Percentiles rank a stretch among this genome's conserved stretches.
Conservation (phyloP, 2,329 filamentous ascomycete species). For the Chrysoporthe cubensis region DNA sequence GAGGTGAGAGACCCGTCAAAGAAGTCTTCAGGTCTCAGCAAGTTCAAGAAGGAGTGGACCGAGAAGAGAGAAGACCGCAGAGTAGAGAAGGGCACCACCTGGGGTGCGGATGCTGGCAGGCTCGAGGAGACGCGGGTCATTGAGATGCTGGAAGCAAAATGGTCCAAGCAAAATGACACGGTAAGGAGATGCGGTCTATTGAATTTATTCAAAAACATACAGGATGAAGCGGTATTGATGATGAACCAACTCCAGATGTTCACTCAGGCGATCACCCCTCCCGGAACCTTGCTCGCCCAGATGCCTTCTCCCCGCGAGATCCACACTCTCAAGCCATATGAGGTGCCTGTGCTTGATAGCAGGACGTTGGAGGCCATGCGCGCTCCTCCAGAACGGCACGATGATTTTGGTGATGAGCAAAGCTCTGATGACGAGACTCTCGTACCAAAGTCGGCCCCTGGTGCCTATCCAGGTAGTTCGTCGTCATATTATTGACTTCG, state of each 20-base stretch:
- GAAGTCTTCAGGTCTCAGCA: constrained; percentile 61
- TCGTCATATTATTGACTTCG: constrained; percentile 29
- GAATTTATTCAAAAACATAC: background rate
- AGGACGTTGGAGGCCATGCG: constrained; percentile 67
- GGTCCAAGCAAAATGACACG: constrained; percentile 91
- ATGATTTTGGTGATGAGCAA: constrained; percentile 45
- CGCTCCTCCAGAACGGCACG: constrained; percentile 51
- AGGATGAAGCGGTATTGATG: constrained; percentile 7
- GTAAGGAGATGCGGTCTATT: constrained; percentile 52
- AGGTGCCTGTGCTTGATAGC: constrained; percentile 66
- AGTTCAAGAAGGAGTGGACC: constrained; percentile 72
- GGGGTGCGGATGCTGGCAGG: constrained; percentile 84
- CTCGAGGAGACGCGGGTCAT: constrained; percentile 84
- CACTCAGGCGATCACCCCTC: constrained; percentile 74
- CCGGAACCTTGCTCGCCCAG: constrained; percentile 71
- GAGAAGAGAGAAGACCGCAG: constrained; percentile 80
- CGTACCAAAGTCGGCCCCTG: constrained; percentile 19
- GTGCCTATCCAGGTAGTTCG: constrained; percentile 24
- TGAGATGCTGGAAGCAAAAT: constrained; percentile 85
- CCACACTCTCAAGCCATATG: constrained; percentile 71
- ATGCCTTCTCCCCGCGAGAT: constrained; percentile 92
- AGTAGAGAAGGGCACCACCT: constrained; percentile 72
- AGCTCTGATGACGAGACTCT: constrained; percentile 49
- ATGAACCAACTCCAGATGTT: constrained; percentile 65
- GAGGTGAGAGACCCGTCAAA: constrained; percentile 52